Evolutionary conservation across 2,329 filamentous ascomycete genomes (phyloP), one percentile per base, ranked within the genome.

Genomic region (Aureobasidium sp.): DNA sequence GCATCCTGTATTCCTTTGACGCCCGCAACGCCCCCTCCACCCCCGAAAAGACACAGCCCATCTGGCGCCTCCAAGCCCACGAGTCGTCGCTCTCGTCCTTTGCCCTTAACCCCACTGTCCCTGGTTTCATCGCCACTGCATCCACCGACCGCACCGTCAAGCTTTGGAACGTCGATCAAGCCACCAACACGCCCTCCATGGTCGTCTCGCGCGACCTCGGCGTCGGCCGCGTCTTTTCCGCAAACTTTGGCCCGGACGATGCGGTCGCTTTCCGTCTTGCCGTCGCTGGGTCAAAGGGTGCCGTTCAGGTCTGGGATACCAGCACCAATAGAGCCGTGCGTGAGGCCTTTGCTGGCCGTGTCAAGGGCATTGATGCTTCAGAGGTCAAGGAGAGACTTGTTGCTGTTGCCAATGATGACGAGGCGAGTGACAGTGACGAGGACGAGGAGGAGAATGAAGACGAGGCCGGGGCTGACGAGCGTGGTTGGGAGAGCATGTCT

Each of bases 31-130:
- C 89, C 15, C 90, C 91, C 22, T 77, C 87, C 9, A 85, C 84
- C 59, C 90, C 91, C 0, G 82, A 86, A 53, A 81, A 84, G 44
- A 91, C 87, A 66, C 97, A 95, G 75, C 85, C 94, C 0, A 84
- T 95, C 14, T 99, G 94, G 94, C 91, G 90, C 45, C 81, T 99
- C 58, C 94, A 99, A 77, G 94, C 94, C 17, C 94, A 99, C 78
- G 91, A 97, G 73, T 87, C 93, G 75, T 90, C 90, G 3, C 83
- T 97, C 48, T 96, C 91, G 9, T 87, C 91, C 0, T 97, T 99
- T 73, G 92, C 96, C 74, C 84, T 97, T 77, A 97, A 97, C 80
- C 82, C 87, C 3, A 80, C 87, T 55, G 91, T 99, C 64, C 93
- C 94, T 1, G 94, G 94, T 47, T 97, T 90, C 81, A 84, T 99